Percentiles rank a stretch among this genome's conserved stretches.
Evolutionary conservation across 2,329 filamentous ascomycete species (phyloP).

Genomic region (Erysiphe neolycopersici): DNA sequence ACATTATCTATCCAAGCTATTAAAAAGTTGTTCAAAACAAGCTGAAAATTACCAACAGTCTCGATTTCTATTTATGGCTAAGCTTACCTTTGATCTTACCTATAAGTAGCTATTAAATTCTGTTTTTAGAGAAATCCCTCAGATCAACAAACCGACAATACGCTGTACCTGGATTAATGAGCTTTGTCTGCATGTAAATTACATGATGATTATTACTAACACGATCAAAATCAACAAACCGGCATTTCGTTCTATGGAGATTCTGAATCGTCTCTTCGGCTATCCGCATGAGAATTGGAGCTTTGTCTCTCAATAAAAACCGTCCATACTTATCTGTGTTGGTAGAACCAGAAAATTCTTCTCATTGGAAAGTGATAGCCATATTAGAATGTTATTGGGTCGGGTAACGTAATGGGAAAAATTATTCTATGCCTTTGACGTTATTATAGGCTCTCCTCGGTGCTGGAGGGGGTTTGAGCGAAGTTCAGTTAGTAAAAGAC

Average conservation of each 20-base stretch:
- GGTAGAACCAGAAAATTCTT: not conserved
- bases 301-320: not conserved
- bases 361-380: not conserved
- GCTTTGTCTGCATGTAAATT: not conserved
- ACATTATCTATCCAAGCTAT: no score
- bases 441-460: no score
- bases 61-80: no score
- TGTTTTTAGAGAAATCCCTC: not conserved
- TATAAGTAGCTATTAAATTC: not conserved
- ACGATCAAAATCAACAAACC: slow-evolving; percentile 2
- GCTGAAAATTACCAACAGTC: no score
- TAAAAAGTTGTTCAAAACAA: no score
- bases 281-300: not conserved
- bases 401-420: not conserved
- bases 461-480: no score
- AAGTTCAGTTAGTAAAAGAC: no score
- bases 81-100: no score
- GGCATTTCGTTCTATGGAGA: not conserved
- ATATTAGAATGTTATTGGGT: not conserved
- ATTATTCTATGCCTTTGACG: no score
- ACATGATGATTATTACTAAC: not conserved
- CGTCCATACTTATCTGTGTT: not conserved
- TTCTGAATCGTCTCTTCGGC: not conserved
- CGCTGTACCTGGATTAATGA: not conserved
- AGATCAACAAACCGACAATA: slow-evolving; percentile 1